These are phyloP conservation scores for Poterioochromonas sp. DNA, from an alignment of 352 stramenopile species.

Conservation along the genomic window DNA sequence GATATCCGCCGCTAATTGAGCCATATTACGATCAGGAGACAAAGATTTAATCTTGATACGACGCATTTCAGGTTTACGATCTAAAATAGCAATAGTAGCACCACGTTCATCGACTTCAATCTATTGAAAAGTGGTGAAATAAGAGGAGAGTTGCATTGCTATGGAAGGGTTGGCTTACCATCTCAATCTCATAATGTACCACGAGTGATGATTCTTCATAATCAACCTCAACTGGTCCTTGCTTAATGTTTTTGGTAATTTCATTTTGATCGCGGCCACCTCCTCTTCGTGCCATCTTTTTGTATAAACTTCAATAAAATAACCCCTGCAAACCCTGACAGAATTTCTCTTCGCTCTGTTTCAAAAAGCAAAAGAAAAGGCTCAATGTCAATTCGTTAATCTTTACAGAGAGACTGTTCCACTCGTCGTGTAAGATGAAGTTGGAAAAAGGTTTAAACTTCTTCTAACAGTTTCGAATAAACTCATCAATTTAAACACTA, in stretches of 20 bases:
- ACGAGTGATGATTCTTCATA: slow-evolving; percentile 45
- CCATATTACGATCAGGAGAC: slow-evolving; percentile 44
- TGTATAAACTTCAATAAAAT: too few species aligned
- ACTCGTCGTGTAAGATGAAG: too few species aligned
- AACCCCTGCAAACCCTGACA: too few species aligned
- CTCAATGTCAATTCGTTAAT: too few species aligned
- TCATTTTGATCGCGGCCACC: not conserved
- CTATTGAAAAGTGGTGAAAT: slow-evolving; percentile 12
- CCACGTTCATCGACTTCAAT: slow-evolving; percentile 19
- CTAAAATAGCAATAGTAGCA: not conserved
- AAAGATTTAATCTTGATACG: slow-evolving; percentile 48
- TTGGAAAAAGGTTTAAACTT: too few species aligned
- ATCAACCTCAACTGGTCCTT: slow-evolving; percentile 44
- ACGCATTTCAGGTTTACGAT: slow-evolving; percentile 46
- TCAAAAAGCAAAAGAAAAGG: too few species aligned
- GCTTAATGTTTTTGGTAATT: slow-evolving; percentile 36
- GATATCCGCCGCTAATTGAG: slow-evolving; percentile 47
- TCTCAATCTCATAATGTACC: slow-evolving; percentile 48
- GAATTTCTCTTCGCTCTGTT: too few species aligned
- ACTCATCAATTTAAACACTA: too few species aligned
- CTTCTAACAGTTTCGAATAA: too few species aligned
- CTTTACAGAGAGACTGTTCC: too few species aligned
- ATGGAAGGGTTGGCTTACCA: slow-evolving; percentile 37
- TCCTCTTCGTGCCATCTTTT: too few species aligned
- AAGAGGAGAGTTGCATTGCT: slow-evolving; percentile 16